Conservation (phyloP, 2,329 filamentous ascomycete species). For the Aureobasidium namibiae region DNA sequence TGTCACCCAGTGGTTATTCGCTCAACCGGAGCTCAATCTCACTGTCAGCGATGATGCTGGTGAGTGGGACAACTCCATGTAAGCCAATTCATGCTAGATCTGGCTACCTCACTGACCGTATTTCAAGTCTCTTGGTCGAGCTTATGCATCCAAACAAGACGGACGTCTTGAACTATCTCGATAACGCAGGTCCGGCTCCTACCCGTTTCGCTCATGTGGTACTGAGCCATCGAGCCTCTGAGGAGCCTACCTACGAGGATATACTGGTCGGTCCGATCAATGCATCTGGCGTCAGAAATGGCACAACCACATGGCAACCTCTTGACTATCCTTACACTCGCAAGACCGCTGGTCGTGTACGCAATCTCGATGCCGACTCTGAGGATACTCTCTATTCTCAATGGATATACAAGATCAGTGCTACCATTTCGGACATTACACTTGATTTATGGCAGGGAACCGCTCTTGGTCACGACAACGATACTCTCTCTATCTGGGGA, state of each 20-base stretch:
- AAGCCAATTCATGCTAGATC: not conserved
- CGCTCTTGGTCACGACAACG: conserved; percentile 32
- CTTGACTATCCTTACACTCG: conserved; percentile 37
- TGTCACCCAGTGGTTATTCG: conserved; percentile 34
- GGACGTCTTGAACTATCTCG: conserved; percentile 38
- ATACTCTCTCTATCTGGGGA: conserved; percentile 32
- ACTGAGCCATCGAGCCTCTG: conserved; percentile 33
- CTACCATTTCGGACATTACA: conserved; percentile 32
- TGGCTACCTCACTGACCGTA: not conserved
- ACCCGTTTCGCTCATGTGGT: conserved; percentile 37
- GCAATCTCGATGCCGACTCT: conserved; percentile 33
- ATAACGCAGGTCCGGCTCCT: conserved; percentile 30
- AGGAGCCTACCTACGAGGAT: conserved; percentile 30
- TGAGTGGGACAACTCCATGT: conserved; percentile 21
- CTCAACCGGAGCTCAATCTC: conserved; percentile 33
- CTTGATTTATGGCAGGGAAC: conserved; percentile 37
- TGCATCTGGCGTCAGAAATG: conserved; percentile 25
- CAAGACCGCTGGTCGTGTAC: conserved; percentile 31
- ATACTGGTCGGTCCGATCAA: conserved; percentile 44
- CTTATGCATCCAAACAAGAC: conserved; percentile 42
- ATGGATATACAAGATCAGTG: conserved; percentile 31
- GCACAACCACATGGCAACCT: conserved; percentile 31
- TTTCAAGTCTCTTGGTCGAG: conserved; percentile 25
- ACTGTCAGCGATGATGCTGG: conserved; percentile 19
- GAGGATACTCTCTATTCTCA: conserved; percentile 23